A percentile compares a stretch with the other conserved stretches of the same genome.
Conservation (phyloP, 116 monocot species). For the Cymodocea nodosa region DNA sequence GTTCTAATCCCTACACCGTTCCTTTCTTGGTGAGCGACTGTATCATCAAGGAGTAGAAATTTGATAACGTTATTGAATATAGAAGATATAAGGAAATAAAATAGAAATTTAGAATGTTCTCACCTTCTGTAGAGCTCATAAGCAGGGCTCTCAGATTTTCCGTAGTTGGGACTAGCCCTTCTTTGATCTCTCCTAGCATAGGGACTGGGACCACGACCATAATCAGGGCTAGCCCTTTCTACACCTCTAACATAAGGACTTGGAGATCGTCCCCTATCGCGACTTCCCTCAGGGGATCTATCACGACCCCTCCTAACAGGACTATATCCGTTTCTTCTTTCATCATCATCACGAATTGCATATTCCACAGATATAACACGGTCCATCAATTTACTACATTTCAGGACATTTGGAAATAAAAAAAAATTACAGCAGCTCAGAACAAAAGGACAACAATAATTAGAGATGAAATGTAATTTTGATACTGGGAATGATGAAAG, state of each 20-base stretch:
- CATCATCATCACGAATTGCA: constrained; percentile 82
- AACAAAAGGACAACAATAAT: neutral
- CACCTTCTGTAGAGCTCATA: constrained; percentile 53
- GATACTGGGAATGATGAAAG: no score
- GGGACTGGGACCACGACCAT: constrained; percentile 43
- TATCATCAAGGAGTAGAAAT: neutral
- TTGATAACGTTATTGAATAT: neutral
- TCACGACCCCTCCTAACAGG: constrained; percentile 50
- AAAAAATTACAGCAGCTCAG: no score
- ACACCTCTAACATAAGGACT: constrained; percentile 66
- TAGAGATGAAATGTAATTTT: neutral
- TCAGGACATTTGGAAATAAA: no score
- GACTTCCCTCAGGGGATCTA: constrained; percentile 43
- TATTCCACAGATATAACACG: constrained; percentile 85
- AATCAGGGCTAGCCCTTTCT: constrained; percentile 88
- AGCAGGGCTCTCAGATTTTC: constrained; percentile 36
- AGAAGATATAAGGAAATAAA: neutral
- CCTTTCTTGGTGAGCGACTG: neutral
- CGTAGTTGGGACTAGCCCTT: constrained; percentile 36
- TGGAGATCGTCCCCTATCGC: constrained; percentile 36
- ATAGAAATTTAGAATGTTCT: neutral
- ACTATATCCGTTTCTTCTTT: constrained; percentile 64
- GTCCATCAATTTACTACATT: constrained; percentile 68
- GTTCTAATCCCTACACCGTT: neutral
- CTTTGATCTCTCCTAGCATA: constrained; percentile 26